Conservation (phyloP, 768 basidiomycete genomes). For the Pisolithus microcarpus region DNA sequence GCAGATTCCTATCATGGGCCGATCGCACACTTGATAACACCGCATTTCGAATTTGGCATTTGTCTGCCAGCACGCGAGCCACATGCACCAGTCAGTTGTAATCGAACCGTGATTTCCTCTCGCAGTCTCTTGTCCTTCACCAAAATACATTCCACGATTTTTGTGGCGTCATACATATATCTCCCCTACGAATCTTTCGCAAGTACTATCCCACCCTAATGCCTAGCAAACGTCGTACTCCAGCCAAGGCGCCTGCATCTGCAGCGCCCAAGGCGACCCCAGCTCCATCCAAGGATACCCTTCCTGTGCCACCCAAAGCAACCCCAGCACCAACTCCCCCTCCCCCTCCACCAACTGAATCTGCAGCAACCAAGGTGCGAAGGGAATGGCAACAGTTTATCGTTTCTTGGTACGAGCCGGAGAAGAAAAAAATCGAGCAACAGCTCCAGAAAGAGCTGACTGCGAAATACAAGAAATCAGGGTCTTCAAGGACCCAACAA, state of each 20-base stretch:
- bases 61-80: constrained; percentile 16
- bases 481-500: constrained; percentile 19
- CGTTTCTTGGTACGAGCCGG: constrained; percentile 25
- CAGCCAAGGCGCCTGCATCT: constrained; percentile 11
- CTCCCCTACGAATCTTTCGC: neutral
- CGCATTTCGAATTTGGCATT: constrained; percentile 16
- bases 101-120: constrained; percentile 15
- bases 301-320: constrained; percentile 7
- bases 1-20: constrained; percentile 27
- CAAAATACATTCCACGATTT: constrained; percentile 1
- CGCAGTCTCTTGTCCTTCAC: constrained; percentile 8
- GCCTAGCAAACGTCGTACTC: constrained; percentile 25
- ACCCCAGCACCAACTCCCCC: constrained; percentile 8
- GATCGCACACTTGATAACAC: constrained; percentile 25
- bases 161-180: constrained; percentile 12
- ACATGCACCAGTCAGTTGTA: constrained; percentile 20
- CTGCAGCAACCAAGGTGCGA: constrained; percentile 19
- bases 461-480: constrained; percentile 25
- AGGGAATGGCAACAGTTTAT: constrained; percentile 26
- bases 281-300: constrained; percentile 7
- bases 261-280: constrained; percentile 7
- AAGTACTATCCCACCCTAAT: constrained; percentile 5
- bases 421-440: constrained; percentile 22
- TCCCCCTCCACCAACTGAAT: constrained; percentile 14
- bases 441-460: constrained; percentile 26